phyloP scores from a whole-genome alignment of 192 early-diverging fungal genomes.

The Phlyctochytrium planicorne region DNA sequence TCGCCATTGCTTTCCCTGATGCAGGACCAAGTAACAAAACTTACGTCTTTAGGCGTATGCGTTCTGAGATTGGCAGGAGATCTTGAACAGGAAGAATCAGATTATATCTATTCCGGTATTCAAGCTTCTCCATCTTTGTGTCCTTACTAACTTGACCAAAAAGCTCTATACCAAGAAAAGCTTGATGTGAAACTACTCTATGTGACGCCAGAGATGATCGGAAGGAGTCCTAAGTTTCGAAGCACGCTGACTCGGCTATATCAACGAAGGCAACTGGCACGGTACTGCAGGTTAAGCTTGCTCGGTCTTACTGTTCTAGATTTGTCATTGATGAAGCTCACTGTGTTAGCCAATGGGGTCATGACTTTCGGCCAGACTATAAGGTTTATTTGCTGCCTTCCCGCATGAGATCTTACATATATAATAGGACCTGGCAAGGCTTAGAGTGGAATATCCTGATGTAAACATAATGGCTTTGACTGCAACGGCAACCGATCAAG shows the following conservation, averaged over 20 bases:
- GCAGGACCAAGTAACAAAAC: constrained; percentile 85
- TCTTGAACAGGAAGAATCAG: constrained; percentile 45
- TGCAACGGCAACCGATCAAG: constrained; percentile 89
- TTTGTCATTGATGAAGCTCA: constrained; percentile 98
- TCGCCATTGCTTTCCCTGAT: constrained; percentile 96
- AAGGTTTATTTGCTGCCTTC: constrained; percentile 40
- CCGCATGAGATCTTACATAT: constrained; percentile 10
- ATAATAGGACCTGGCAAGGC: constrained; percentile 49
- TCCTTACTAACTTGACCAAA: not conserved
- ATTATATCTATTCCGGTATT: constrained; percentile 51
- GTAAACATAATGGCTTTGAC: constrained; percentile 93
- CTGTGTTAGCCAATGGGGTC: constrained; percentile 95
- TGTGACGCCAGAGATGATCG: constrained; percentile 82
- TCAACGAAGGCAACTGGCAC: constrained; percentile 60
- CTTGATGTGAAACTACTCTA: constrained; percentile 71
- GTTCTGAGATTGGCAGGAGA: constrained; percentile 63
- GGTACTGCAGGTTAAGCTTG: constrained; percentile 24
- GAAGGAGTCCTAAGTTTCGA: constrained; percentile 59
- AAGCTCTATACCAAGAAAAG: constrained; percentile 48
- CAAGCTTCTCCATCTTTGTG: not conserved
- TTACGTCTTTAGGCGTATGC: constrained; percentile 61
- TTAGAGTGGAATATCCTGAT: constrained; percentile 67
- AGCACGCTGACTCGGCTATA: constrained; percentile 58
- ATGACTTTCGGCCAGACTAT: constrained; percentile 95
- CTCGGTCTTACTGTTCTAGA: not conserved